Evolutionary conservation across 2,329 filamentous ascomycete species (phyloP).

Genomic region (Tothia fuscella): DNA sequence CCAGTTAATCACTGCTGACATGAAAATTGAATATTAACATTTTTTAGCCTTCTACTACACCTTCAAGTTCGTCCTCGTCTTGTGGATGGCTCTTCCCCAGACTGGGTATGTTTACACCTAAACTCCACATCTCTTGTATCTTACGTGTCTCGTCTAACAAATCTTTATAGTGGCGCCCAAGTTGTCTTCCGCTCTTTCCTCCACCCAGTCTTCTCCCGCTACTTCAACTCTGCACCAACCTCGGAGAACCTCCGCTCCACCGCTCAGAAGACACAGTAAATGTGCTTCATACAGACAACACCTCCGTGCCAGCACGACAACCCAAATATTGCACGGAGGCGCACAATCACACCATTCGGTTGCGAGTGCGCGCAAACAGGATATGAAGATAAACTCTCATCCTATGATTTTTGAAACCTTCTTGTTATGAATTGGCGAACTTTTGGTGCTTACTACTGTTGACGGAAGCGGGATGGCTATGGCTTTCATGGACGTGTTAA

Average conservation of each 20-base stretch:
- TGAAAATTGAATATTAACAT: conserved; percentile 15
- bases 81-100: conserved; percentile 94
- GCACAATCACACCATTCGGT: not conserved
- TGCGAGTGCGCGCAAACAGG: not conserved
- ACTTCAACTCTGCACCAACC: conserved; percentile 69
- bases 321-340: not conserved
- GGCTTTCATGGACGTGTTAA: too few species aligned
- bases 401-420: too few species aligned
- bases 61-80: conserved; percentile 95
- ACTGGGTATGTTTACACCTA: conserved; percentile 58
- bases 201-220: conserved; percentile 78
- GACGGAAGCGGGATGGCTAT: too few species aligned
- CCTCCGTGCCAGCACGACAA: not conserved
- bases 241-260: conserved; percentile 81
- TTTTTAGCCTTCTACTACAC: conserved; percentile 84
- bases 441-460: too few species aligned
- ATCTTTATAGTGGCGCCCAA: conserved; percentile 67
- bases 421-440: too few species aligned
- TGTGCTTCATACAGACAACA: not conserved
- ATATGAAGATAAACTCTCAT: too few species aligned
- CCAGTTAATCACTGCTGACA: not conserved
- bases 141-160: not conserved
- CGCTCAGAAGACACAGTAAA: conserved; percentile 52
- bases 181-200: conserved; percentile 95
- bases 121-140: not conserved